Base-by-base conservation (phyloP, 106 monocot genomes). In the Allium fistulosum region DNA sequence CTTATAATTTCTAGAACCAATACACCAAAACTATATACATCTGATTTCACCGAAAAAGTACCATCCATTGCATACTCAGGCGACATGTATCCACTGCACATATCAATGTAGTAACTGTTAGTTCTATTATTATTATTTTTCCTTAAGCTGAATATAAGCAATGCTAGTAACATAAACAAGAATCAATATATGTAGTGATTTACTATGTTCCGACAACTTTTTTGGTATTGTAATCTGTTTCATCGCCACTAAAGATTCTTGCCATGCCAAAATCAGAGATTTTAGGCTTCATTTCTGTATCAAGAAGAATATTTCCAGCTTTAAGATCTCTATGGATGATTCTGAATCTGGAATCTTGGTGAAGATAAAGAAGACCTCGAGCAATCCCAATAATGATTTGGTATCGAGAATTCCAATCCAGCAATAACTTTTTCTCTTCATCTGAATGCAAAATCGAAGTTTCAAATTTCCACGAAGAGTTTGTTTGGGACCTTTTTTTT, bases 181-280 rank as follows among this genome's bases (percentile, higher is more conserved):
- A 37, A 37, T 5, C 37, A 37, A 37, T 37, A 5, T 37, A 1
- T 37, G 37, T 37, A 37, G 5, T 2, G 2, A 37, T 6, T 59
- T 59, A 59, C 59, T 59, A 84, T 67, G 84, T 84, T 8, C 84
- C 84, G 49, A 80, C 73, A 1, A 84, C 80, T 69, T 66, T 69
- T 12, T 22, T 73, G 9, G 84, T 84, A 10, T 72, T 71, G 28
- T 9, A 48, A 58, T 80, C 58, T 18, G 68, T 69, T 0, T 80
- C 69, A 15, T 84, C 69, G 45, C 69, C 70, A 46, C 65, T 70
- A 53, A 84, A 80, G 12, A 80, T 80, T 70, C 80, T 77, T 17
- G 85, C 81, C 65, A 81, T 57, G 37, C 85, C 80, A 61, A 85
- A 85, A 61, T 81, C 85, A 26, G 81, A 85, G 48, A 85, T 85